Evolutionary conservation across 345 rosid species (phyloP).

Genomic region (Raphanus sativus): DNA sequence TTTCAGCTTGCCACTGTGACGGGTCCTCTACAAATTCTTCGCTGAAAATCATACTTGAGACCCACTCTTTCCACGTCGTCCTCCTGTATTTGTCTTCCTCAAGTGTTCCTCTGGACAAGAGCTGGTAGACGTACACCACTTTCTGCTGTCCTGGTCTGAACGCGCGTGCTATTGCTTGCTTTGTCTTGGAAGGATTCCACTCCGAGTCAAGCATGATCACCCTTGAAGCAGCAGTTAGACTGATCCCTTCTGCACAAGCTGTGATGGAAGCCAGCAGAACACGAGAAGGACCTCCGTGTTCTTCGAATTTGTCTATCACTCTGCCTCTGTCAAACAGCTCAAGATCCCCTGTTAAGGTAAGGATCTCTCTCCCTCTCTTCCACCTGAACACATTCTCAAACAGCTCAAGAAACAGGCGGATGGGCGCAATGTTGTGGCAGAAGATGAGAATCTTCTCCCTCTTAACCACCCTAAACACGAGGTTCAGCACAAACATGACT

Average conservation of each 20-base stretch:
- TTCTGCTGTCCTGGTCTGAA: slow-evolving; percentile 91
- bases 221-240: not conserved
- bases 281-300: slow-evolving; percentile 58
- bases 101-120: slow-evolving; percentile 69
- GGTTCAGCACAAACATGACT: slow-evolving; percentile 89
- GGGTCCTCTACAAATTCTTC: slow-evolving; percentile 91
- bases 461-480: slow-evolving; percentile 66
- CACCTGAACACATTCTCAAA: slow-evolving; percentile 71
- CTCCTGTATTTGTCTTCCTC: slow-evolving; percentile 86
- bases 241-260: slow-evolving; percentile 77
- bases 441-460: slow-evolving; percentile 78
- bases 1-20: slow-evolving; percentile 76
- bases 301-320: slow-evolving; percentile 84
- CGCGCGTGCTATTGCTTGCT: slow-evolving; percentile 92
- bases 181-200: slow-evolving; percentile 50
- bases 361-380: slow-evolving; percentile 73
- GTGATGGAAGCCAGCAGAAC: slow-evolving; percentile 80
- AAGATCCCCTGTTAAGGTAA: slow-evolving; percentile 75
- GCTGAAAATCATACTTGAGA: slow-evolving; percentile 86
- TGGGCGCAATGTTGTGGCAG: slow-evolving; percentile 96
- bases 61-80: slow-evolving; percentile 97
- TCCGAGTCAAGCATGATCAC: not conserved
- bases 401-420: slow-evolving; percentile 57
- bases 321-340: slow-evolving; percentile 88
- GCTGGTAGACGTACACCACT: slow-evolving; percentile 88